Base-by-base conservation (phyloP, 208 protist genomes). In the Blechomonas ayalai region DNA sequence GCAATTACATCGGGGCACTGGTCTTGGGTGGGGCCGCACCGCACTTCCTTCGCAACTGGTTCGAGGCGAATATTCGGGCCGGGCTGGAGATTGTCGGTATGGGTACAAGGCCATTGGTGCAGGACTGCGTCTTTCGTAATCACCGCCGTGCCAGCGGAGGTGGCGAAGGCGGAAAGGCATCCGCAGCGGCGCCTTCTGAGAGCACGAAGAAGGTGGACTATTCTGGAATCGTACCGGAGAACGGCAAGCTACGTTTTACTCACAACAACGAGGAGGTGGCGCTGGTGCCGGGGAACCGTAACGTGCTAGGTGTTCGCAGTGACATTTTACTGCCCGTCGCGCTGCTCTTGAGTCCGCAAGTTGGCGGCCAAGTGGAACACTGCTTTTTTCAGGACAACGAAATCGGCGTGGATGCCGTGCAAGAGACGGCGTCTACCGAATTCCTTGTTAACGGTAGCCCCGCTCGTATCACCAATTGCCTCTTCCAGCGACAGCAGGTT, bases 1-100 rank as follows among this genome's bases (percentile, higher is more conserved):
- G 43, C 27, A 92, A 92, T 58, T 80, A 78, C 52, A 83, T 92
- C 52, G 84, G 84, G 3, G 52, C 65, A 2, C 32, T 92, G 0
- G 51, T 80, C 1, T 87, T 76, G 56, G 61, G 73, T 34, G 77
- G 84, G 15, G 76, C 70, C 12, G 47, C 46, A n/a, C 74, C 81
- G 33, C 45, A 23, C 19, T 12, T 92, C n/a, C 41, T 65, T 39
- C 56, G 59, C 13, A 88, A 88, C 54, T 26, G 86, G 20, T 92
- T 90, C 43, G 72, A 86, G 23, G 38, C 34, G n/a, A 90, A 92
- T 65, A 22, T 38, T 15, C 70, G 76, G 4, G 47, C 66, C 8
- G 84, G 84, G 15, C 19, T 92, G 24, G 84, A 92, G 58, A 59
- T 92, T 8, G 35, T 70, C 13, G 84, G 72, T 9, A 54, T 39